Percentiles rank a stretch among this genome's conserved stretches.
Evolutionary conservation across 441 rosid genomes (phyloP).

Genomic region (Euphorbia corollata): DNA sequence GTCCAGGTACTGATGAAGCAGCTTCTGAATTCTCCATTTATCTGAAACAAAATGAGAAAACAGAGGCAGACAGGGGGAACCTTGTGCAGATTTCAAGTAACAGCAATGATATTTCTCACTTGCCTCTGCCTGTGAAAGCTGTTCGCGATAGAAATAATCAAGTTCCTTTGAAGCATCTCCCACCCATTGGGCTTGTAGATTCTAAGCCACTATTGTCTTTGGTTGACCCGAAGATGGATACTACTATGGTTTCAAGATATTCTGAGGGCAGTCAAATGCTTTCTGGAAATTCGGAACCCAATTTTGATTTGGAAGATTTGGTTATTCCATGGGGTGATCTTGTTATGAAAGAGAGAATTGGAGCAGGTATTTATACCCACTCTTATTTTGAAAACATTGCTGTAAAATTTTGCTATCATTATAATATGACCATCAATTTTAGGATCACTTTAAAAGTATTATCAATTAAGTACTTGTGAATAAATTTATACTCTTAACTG

Average conservation of each 20-base stretch:
- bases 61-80: conserved; percentile 40
- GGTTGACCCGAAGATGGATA: conserved; percentile 29
- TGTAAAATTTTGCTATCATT: neutral
- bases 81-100: conserved; percentile 33
- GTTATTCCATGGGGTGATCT: conserved; percentile 91
- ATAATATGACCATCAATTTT: neutral
- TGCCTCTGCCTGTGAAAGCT: conserved; percentile 31
- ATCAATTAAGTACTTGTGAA: neutral
- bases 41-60: conserved; percentile 41
- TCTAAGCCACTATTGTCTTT: conserved; percentile 24
- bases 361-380: conserved; percentile 63
- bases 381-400: conserved; percentile 6
- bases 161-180: conserved; percentile 33
- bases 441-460: neutral
- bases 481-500: conserved; percentile 12
- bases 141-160: conserved; percentile 36
- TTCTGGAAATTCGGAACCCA: conserved; percentile 39
- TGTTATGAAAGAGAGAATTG: conserved; percentile 79
- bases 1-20: conserved; percentile 41
- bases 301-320: conserved; percentile 77
- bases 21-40: conserved; percentile 40
- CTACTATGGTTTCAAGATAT: conserved; percentile 32
- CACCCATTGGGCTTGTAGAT: conserved; percentile 34
- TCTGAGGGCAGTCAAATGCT: conserved; percentile 34
- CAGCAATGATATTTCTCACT: conserved; percentile 34